These are phyloP conservation scores for Barnettozyma populi DNA, from an alignment of 805 yeast species.

Conservation along the genomic window DNA sequence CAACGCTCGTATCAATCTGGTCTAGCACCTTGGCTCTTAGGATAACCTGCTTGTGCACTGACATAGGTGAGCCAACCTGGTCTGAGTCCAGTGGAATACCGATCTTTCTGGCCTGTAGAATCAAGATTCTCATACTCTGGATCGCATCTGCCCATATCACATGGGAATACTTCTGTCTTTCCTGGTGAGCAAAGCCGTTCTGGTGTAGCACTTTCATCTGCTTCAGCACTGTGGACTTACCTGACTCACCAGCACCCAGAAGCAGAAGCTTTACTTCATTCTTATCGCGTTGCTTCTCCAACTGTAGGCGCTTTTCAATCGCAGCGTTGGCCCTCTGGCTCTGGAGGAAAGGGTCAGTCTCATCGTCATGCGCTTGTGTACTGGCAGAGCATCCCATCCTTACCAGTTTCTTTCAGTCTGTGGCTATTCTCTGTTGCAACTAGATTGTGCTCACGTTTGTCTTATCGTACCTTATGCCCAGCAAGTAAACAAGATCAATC, in stretches of 20 bases:
- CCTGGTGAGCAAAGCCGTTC: conserved; percentile 76
- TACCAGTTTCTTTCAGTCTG: not conserved
- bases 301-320: conserved; percentile 56
- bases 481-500: not conserved
- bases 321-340: conserved; percentile 53
- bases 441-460: not conserved
- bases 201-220: conserved; percentile 84
- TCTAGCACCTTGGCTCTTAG: conserved; percentile 54
- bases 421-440: too few relatives aligned
- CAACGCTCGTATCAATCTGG: conserved; percentile 57
- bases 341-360: conserved; percentile 41
- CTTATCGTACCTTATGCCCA: not conserved
- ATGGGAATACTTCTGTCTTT: conserved; percentile 72
- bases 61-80: conserved; percentile 41
- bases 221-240: conserved; percentile 87
- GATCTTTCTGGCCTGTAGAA: conserved; percentile 67
- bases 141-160: conserved; percentile 92
- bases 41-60: conserved; percentile 42
- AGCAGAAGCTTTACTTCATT: conserved; percentile 66
- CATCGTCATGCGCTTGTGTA: conserved; percentile 38
- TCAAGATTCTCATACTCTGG: conserved; percentile 72
- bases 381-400: conserved; percentile 74
- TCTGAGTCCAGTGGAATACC: conserved; percentile 67
- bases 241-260: conserved; percentile 94
- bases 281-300: conserved; percentile 46